A percentile compares a stretch with the other conserved stretches of the same genome.
phyloP scores from a whole-genome alignment of 1,284 basidiomycete species.

The Cutaneotrichosporon mucoides region DNA sequence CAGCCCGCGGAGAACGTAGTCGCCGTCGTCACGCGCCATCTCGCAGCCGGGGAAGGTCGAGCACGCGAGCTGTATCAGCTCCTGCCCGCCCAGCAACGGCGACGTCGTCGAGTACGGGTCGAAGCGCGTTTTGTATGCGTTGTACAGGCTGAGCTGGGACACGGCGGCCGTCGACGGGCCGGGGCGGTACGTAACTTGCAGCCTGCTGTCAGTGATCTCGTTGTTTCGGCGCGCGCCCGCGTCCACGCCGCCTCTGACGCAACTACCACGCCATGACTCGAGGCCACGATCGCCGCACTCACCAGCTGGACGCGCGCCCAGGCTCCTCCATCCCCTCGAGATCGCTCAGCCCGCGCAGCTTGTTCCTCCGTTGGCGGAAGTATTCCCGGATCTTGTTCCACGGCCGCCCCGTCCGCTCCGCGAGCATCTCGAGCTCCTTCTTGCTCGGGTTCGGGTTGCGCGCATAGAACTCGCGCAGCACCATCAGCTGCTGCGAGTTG shows the following conservation, averaged over 20 bases:
- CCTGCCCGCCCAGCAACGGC: constrained; percentile 41
- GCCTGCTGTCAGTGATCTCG: constrained; percentile 20
- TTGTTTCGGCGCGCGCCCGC: no score
- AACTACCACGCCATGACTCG: no score
- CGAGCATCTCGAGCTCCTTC: constrained; percentile 32
- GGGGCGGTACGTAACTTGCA: constrained; percentile 39
- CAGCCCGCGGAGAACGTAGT: constrained; percentile 40
- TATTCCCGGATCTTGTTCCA: constrained; percentile 46
- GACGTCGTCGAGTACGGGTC: constrained; percentile 33
- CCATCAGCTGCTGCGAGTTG: constrained; percentile 34
- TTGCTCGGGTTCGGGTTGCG: constrained; percentile 42
- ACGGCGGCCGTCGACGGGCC: constrained; percentile 24
- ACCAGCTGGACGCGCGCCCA: constrained; percentile 43
- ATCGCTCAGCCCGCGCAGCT: constrained; percentile 38
- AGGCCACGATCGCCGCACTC: constrained; percentile 2
- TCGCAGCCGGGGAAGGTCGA: constrained; percentile 44
- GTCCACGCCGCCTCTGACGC: background rate
- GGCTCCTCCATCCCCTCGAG: constrained; percentile 44
- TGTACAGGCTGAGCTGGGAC: constrained; percentile 40
- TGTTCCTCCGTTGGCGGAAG: constrained; percentile 43
- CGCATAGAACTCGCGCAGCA: constrained; percentile 38
- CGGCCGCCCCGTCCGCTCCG: constrained; percentile 36
- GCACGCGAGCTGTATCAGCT: constrained; percentile 43
- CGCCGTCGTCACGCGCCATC: constrained; percentile 41
- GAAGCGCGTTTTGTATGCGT: constrained; percentile 40